Evolutionary conservation across 805 yeast genomes (phyloP).

Genomic region (Metschnikowia arizonensis): DNA sequence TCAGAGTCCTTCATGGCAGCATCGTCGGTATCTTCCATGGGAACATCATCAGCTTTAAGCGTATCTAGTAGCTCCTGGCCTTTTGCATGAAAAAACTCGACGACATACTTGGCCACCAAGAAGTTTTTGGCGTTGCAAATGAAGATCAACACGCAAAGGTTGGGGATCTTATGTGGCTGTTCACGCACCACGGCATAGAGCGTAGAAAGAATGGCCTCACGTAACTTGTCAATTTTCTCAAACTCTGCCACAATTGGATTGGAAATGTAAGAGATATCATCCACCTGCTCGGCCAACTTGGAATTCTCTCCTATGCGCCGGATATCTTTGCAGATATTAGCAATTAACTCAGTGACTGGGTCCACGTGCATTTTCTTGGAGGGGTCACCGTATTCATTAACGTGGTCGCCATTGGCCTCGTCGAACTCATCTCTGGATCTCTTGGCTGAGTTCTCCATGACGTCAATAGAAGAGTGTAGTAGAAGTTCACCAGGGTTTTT

Average conservation of each 20-base stretch:
- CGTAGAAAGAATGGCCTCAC: conserved; percentile 57
- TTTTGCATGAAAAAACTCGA: conserved; percentile 65
- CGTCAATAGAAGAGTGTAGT: background rate
- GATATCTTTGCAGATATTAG: conserved; percentile 43
- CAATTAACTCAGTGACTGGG: conserved; percentile 38
- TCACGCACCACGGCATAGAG: conserved; percentile 69
- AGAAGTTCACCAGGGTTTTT: background rate
- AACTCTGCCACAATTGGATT: conserved; percentile 63
- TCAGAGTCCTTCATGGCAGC: background rate
- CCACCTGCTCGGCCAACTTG: conserved; percentile 36
- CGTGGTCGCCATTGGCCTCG: conserved; percentile 12
- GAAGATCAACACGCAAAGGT: conserved; percentile 64
- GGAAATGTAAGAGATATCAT: conserved; percentile 60
- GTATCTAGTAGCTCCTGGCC: conserved; percentile 52
- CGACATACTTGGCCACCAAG: conserved; percentile 61
- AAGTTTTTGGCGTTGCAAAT: conserved; percentile 61
- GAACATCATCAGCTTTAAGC: conserved; percentile 12
- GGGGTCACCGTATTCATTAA: conserved; percentile 16
- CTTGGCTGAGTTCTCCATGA: conserved; percentile 17
- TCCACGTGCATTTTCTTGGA: conserved; percentile 38
- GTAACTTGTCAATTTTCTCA: conserved; percentile 56
- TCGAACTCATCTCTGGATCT: conserved; percentile 25
- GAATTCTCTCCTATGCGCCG: conserved; percentile 42
- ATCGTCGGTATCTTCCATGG: conserved; percentile 12
- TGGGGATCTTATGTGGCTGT: conserved; percentile 85